Conservation (phyloP, 371 early-diverging fungal genomes). For the Syncephalastrum contaminatum region DNA sequence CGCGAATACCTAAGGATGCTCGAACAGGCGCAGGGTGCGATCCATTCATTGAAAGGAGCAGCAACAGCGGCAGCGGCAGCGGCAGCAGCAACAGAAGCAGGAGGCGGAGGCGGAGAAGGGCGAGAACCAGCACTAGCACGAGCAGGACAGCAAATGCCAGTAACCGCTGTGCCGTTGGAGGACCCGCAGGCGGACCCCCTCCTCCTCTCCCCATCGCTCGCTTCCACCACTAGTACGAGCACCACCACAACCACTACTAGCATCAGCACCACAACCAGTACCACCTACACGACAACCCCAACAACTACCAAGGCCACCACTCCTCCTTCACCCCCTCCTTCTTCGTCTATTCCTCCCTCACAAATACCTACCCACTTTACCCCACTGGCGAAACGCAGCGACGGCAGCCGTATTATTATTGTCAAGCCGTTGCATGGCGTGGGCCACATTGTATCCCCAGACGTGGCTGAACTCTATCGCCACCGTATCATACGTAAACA, state of each 20-base stretch:
- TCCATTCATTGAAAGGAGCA: conserved; percentile 14
- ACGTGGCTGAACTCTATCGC: conserved; percentile 30
- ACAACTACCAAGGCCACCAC: neutral
- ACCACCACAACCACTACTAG: conserved; percentile 8
- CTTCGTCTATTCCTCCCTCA: neutral
- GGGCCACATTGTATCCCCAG: conserved; percentile 8
- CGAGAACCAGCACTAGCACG: too few relatives aligned
- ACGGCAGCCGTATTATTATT: too few relatives aligned
- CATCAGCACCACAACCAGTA: conserved; percentile 8
- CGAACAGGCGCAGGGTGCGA: conserved; percentile 34
- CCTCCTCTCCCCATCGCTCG: neutral
- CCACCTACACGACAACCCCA: neutral
- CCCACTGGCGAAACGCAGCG: too few relatives aligned
- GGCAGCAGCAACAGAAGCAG: conserved; percentile 1
- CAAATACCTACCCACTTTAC: too few relatives aligned
- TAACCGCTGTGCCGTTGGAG: too few relatives aligned
- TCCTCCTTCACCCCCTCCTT: conserved; percentile 13
- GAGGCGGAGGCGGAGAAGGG: neutral
- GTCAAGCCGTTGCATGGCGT: too few relatives aligned
- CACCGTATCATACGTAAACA: conserved; percentile 41
- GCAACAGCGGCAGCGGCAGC: conserved; percentile 8
- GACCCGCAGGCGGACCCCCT: too few relatives aligned
- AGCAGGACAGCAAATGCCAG: conserved; percentile 3
- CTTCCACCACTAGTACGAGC: conserved; percentile 8
- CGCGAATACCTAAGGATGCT: conserved; percentile 37